Evolutionary conservation across 176 grass and related monocot genomes (phyloP).

Genomic region (Areca catechu): DNA sequence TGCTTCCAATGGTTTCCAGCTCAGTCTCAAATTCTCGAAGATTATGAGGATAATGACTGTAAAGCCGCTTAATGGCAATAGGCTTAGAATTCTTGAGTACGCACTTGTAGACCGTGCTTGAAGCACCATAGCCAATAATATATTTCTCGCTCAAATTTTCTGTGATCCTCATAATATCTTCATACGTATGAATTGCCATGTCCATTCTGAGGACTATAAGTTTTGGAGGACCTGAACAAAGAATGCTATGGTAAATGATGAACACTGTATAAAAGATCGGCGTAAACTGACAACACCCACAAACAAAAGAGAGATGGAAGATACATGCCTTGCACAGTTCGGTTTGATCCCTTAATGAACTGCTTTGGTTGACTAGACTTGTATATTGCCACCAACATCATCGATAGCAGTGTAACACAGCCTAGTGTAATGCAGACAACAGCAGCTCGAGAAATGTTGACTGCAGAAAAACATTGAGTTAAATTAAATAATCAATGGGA

Average conservation of each 20-base stretch:
- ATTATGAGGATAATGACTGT: conserved; percentile 81
- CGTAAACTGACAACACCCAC: too few species aligned
- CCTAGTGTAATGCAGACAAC: conserved; percentile 73
- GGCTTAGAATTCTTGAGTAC: conserved; percentile 69
- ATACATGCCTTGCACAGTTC: conserved; percentile 49
- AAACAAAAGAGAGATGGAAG: neutral
- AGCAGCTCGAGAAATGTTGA: conserved; percentile 53
- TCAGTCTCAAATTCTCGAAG: conserved; percentile 88
- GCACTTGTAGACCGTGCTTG: conserved; percentile 95
- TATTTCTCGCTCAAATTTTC: conserved; percentile 93
- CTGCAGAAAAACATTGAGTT: conserved; percentile 22
- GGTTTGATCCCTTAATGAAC: conserved; percentile 52
- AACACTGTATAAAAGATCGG: too few species aligned
- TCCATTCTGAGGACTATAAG: conserved; percentile 94
- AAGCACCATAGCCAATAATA: conserved; percentile 93
- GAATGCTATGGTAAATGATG: neutral
- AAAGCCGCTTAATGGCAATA: conserved; percentile 86
- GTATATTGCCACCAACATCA: conserved; percentile 67
- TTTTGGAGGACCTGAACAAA: conserved; percentile 73
- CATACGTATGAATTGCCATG: conserved; percentile 90
- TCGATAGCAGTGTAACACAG: conserved; percentile 57
- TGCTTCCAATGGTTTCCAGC: conserved; percentile 73
- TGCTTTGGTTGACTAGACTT: conserved; percentile 69
- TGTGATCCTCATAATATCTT: conserved; percentile 91
- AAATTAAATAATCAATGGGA: too few species aligned